Percentiles rank a stretch among this genome's conserved stretches.
Conservation (phyloP, 148 eudicot species). For the Dysphania ambrosioides region DNA sequence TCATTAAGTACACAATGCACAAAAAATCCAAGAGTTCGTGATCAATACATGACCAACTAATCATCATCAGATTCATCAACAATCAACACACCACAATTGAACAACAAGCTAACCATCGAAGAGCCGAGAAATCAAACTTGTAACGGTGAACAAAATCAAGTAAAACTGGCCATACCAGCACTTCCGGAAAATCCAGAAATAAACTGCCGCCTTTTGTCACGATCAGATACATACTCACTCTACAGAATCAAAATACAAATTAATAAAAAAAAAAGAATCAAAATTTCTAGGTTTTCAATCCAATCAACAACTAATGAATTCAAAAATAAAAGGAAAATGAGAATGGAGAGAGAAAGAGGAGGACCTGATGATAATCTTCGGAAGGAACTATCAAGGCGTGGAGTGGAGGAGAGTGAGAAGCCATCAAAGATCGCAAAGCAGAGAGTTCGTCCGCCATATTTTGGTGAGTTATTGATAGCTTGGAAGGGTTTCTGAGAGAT, state of each 20-base stretch:
- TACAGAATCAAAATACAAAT: conserved; percentile 27
- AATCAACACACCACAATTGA: background rate
- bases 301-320: background rate
- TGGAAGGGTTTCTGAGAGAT: too few species aligned
- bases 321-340: background rate
- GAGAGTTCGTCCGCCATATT: conserved; percentile 63
- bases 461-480: too few species aligned
- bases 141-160: background rate
- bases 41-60: background rate
- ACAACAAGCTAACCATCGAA: too few species aligned
- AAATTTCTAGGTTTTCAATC: too few species aligned
- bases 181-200: conserved; percentile 91
- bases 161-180: conserved; percentile 49
- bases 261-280: background rate
- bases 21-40: background rate
- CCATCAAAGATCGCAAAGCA: conserved; percentile 71
- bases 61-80: too few species aligned
- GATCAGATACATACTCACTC: conserved; percentile 87
- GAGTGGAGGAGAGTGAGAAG: conserved; percentile 88
- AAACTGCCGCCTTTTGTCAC: conserved; percentile 83
- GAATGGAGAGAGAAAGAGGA: background rate
- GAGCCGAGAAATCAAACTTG: background rate
- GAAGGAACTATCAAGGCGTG: conserved; percentile 81
- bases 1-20: background rate
- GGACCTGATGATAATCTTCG: conserved; percentile 94